Evolutionary conservation across 2,329 filamentous ascomycete species (phyloP), one percentile per base, ranked within the genome.

Genomic region (Cladophialophora carrionii): DNA sequence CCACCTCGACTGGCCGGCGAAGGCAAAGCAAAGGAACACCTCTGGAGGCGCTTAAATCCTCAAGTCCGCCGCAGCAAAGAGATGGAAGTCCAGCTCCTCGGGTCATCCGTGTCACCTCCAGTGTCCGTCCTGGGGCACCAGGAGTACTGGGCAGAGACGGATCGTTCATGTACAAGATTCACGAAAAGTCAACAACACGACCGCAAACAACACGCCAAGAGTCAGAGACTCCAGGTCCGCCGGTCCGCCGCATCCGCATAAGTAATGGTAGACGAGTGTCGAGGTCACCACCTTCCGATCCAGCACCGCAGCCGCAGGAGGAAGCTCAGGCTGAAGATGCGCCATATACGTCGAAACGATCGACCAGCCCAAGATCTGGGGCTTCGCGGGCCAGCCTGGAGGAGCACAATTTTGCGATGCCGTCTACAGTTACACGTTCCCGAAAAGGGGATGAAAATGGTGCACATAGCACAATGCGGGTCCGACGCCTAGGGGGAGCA

Each of bases 401-500:
- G 4, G 70, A 67, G 49, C 62, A 66, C 24, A 63, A 61, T 56
- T 41, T 75, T 34, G 71, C 69, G 0, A 75, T 75, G 4, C 72
- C 76, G 31, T 74, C 77, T 14, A 80, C 78, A 12, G 75, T 77
- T 7, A 67, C 77, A 32, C 74, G 78, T 22, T 71, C 76, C 41
- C 77, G 78, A 7, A 81, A 83, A 57, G 86, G 86, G 2, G 89
- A 92, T 26, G 87, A 90, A 37, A 78, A 80, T 37, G 88, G 85
- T 14, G 79, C 87, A 1, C 90, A 91, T 66, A 88, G 88, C 71
- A 92, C 91, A 0, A 86, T 92, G 82, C 85, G 91, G 4, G 82
- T 93, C 64, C 94, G 93, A 78, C 83, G 90, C 66, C 85, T 91
- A 14, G 89, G 88, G 17, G 91, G 91, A 0, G 89, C 87, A 65